These are phyloP conservation scores for Lipomyces mesembrius DNA, from an alignment of 805 yeast species.

Conservation along the genomic window DNA sequence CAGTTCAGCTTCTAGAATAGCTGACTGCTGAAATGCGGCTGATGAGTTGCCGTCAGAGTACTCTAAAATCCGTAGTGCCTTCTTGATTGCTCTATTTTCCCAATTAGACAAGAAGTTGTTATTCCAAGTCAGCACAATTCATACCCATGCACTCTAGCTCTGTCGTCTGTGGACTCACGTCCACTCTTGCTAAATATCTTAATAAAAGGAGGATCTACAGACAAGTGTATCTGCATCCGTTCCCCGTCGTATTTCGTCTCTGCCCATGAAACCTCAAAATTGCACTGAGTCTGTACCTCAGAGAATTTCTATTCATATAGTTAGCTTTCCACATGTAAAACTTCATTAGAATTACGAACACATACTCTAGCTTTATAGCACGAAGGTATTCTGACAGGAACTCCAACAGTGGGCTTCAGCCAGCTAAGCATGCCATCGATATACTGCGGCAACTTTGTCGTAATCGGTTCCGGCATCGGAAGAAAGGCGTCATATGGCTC, in stretches of 20 bases:
- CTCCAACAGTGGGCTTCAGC: conserved; percentile 22
- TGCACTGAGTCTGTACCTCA: conserved; percentile 8
- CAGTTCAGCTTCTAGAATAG: conserved; percentile 28
- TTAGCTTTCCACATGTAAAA: neutral
- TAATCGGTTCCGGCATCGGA: neutral
- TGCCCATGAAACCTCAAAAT: conserved; percentile 4
- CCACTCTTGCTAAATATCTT: conserved; percentile 30
- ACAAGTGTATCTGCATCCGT: conserved; percentile 30
- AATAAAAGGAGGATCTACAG: neutral
- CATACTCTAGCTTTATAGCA: conserved; percentile 23
- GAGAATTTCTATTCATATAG: neutral
- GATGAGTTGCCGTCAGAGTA: neutral
- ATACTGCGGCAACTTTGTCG: conserved; percentile 1
- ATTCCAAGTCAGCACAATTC: neutral
- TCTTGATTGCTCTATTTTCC: neutral
- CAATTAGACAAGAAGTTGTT: neutral
- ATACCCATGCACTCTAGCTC: conserved; percentile 16
- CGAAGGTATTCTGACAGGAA: conserved; percentile 24
- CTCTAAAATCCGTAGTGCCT: conserved; percentile 1
- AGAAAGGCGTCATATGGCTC: conserved; percentile 20
- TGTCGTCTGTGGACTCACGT: conserved; percentile 28
- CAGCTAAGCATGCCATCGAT: conserved; percentile 1
- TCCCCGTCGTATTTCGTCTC: conserved; percentile 35
- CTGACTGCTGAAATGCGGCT: neutral
- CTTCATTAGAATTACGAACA: neutral